Evolutionary conservation across 257 asterid species (phyloP).

Genomic region (Rehmannia glutinosa): DNA sequence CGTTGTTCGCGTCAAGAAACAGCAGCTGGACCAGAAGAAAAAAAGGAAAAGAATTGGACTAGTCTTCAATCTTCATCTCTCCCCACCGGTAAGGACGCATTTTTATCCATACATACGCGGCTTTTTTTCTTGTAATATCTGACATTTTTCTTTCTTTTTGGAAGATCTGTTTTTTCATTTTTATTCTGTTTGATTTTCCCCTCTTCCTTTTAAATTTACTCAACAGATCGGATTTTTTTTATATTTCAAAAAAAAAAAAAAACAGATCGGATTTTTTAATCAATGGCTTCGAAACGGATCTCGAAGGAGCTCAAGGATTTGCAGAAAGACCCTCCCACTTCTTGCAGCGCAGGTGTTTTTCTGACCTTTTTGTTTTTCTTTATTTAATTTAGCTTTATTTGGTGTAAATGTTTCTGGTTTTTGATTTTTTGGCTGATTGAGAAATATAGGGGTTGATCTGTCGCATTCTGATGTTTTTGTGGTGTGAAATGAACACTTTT

Average conservation of each 20-base stretch:
- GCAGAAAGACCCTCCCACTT: slow-evolving; percentile 49
- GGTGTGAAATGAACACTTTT: not conserved
- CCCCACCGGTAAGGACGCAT: slow-evolving; percentile 10
- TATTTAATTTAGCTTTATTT: not conserved
- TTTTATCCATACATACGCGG: not conserved
- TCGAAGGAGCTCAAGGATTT: slow-evolving; percentile 52
- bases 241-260: too few relatives aligned
- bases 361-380: not conserved
- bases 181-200: too few relatives aligned
- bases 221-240: slow-evolving; percentile 25
- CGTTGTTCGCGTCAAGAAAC: slow-evolving; percentile 26
- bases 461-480: slow-evolving; percentile 8
- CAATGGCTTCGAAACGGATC: slow-evolving; percentile 53
- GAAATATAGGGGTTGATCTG: slow-evolving; percentile 21
- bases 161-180: not conserved
- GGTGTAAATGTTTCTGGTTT: not conserved
- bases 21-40: slow-evolving; percentile 19
- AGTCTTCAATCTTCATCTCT: not conserved
- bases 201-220: not conserved
- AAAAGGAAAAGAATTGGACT: not conserved
- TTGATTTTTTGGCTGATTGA: not conserved
- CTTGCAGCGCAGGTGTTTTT: slow-evolving; percentile 43
- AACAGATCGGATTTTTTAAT: slow-evolving; percentile 23
- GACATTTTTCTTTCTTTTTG: not conserved
- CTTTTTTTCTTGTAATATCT: slow-evolving; percentile 8